Conservation (phyloP, 2,329 filamentous ascomycete species). For the Plenodomus biglobosus region DNA sequence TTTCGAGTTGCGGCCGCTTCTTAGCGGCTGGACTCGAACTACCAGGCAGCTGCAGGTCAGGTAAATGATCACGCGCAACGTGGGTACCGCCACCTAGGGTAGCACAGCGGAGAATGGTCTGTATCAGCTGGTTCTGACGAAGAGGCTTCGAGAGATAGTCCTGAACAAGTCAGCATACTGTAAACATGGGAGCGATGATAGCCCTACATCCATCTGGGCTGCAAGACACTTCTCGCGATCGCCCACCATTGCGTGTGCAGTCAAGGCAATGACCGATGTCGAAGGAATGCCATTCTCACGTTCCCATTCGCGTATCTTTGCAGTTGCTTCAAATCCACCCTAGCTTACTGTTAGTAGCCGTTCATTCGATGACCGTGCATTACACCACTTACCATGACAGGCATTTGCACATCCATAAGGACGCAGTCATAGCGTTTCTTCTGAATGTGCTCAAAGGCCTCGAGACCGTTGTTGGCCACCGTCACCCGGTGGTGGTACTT, state of each 20-base stretch:
- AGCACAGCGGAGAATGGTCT: slow-evolving; percentile 95
- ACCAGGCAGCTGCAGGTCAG: slow-evolving; percentile 43
- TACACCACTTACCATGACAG: slow-evolving; percentile 77
- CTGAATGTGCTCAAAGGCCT: slow-evolving; percentile 91
- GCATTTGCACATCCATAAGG: slow-evolving; percentile 99
- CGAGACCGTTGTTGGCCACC: slow-evolving; percentile 91
- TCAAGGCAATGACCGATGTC: slow-evolving; percentile 94
- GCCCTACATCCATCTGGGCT: slow-evolving; percentile 82
- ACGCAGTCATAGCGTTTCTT: slow-evolving; percentile 93
- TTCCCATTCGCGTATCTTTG: slow-evolving; percentile 95
- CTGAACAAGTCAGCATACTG: slow-evolving; percentile 26
- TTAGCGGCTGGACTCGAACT: slow-evolving; percentile 8
- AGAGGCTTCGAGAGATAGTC: slow-evolving; percentile 96
- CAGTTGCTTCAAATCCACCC: slow-evolving; percentile 96
- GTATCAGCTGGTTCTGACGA: slow-evolving; percentile 95
- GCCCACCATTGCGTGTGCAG: slow-evolving; percentile 97
- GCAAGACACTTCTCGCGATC: slow-evolving; percentile 98
- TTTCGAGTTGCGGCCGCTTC: slow-evolving; percentile 58
- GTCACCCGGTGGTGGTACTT: slow-evolving; percentile 93
- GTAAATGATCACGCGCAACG: slow-evolving; percentile 9
- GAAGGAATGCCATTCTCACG: slow-evolving; percentile 75
- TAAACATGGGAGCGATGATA: neutral
- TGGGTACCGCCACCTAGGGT: slow-evolving; percentile 78
- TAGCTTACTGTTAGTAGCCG: slow-evolving; percentile 49
- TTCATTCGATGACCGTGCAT: neutral